phyloP scores from a whole-genome alignment of 2,329 filamentous ascomycete species.

The Beauveria rudraprayagi region DNA sequence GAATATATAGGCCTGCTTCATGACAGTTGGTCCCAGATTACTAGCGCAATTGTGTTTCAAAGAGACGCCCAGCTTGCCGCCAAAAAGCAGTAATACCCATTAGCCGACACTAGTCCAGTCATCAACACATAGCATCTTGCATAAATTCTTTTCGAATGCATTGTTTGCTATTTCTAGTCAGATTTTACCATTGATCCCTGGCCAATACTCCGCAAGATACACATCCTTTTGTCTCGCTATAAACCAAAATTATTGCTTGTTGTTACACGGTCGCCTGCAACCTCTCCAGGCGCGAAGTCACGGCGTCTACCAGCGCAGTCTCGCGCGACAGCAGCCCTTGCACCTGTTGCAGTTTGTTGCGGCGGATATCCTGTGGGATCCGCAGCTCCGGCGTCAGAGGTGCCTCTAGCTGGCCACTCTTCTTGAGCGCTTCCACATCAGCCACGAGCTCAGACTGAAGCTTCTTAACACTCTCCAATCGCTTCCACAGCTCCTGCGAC shows the following conservation, averaged over 20 bases:
- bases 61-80: slow-evolving; percentile 8
- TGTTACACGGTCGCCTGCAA: slow-evolving; percentile 33
- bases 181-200: not conserved
- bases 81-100: slow-evolving; percentile 16
- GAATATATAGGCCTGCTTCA: slow-evolving; percentile 20
- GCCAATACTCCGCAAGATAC: slow-evolving; percentile 6
- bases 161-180: not conserved
- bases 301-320: slow-evolving; percentile 58
- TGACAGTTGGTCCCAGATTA: slow-evolving; percentile 24
- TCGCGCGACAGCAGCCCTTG: slow-evolving; percentile 57
- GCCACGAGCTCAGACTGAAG: slow-evolving; percentile 44
- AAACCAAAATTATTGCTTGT: slow-evolving; percentile 5
- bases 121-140: not conserved
- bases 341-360: slow-evolving; percentile 56
- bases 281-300: slow-evolving; percentile 53
- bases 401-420: slow-evolving; percentile 20
- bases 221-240: slow-evolving; percentile 2
- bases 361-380: slow-evolving; percentile 53
- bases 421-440: slow-evolving; percentile 41
- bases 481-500: slow-evolving; percentile 44
- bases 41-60: slow-evolving; percentile 19
- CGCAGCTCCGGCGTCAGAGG: slow-evolving; percentile 34
- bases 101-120: not conserved
- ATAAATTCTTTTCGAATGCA: not conserved
- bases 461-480: slow-evolving; percentile 48